Conservation (phyloP, 176 grass and related monocot genomes). For the Triticum monococcum region DNA sequence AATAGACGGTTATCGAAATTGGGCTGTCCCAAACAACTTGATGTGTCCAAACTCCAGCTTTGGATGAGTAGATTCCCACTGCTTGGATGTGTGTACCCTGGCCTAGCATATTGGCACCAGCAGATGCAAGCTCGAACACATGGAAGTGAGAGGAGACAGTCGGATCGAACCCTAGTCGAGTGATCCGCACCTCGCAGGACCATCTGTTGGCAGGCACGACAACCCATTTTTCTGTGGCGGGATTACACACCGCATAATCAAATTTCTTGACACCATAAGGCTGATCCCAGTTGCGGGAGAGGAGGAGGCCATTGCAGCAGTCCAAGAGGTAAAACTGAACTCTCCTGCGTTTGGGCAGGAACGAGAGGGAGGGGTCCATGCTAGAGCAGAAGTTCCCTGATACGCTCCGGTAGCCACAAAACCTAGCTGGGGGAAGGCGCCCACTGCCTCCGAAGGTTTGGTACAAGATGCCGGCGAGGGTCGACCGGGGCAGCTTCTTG, state of each 20-base stretch:
- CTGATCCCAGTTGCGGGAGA: neutral
- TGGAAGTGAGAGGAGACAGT: neutral
- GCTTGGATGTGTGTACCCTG: neutral
- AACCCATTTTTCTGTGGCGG: neutral
- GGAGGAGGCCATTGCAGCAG: neutral
- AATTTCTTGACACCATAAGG: neutral
- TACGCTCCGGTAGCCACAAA: neutral
- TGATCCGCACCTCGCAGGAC: neutral
- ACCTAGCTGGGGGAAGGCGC: too few species aligned
- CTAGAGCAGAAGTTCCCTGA: neutral
- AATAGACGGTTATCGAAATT: too few species aligned
- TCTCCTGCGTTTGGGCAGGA: neutral
- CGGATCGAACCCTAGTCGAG: neutral
- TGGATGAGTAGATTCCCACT: neutral
- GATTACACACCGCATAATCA: neutral
- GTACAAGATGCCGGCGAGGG: neutral
- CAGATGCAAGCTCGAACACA: neutral
- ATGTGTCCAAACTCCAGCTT: neutral
- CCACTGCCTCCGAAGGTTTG: neutral
- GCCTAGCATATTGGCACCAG: neutral
- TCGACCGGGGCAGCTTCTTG: neutral
- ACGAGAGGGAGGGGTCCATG: neutral
- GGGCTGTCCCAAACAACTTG: neutral
- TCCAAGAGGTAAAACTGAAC: neutral
- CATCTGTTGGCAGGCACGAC: neutral